These are phyloP conservation scores for Camelina laxa DNA, from an alignment of 345 rosid species.

Conservation along the genomic window DNA sequence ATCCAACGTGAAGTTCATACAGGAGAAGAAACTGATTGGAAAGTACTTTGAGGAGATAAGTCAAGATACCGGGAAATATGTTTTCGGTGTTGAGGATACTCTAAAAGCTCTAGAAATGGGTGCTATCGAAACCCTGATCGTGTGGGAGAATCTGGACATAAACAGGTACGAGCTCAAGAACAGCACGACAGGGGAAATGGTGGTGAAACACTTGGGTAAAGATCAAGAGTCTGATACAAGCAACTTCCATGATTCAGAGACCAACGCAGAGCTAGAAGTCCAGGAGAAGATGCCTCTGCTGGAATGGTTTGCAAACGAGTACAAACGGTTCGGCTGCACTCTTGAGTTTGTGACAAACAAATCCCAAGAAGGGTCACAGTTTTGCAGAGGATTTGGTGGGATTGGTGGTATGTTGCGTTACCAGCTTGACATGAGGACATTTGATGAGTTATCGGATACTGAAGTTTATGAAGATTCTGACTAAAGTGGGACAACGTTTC, in stretches of 20 bases:
- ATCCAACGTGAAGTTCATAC: constrained; percentile 92
- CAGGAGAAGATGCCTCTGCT: constrained; percentile 79
- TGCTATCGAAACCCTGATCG: constrained; percentile 87
- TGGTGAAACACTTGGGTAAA: constrained; percentile 73
- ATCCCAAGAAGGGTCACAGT: constrained; percentile 94
- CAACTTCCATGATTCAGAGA: constrained; percentile 70
- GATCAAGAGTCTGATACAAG: constrained; percentile 77
- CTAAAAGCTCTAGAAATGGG: constrained; percentile 87
- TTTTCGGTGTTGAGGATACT: constrained; percentile 88
- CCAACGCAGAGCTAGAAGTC: constrained; percentile 70
- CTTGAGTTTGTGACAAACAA: constrained; percentile 91
- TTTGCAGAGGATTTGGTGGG: constrained; percentile 94
- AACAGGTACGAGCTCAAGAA: constrained; percentile 71
- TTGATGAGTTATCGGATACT: constrained; percentile 77
- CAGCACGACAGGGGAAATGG: constrained; percentile 59
- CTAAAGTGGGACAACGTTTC: constrained; percentile 42
- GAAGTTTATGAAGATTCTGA: constrained; percentile 82
- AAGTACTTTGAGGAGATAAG: constrained; percentile 95
- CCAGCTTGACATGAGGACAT: constrained; percentile 87
- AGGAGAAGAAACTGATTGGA: constrained; percentile 84
- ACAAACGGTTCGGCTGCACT: constrained; percentile 79
- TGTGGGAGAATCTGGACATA: constrained; percentile 92
- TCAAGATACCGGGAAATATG: constrained; percentile 92
- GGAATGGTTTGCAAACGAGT: constrained; percentile 93
- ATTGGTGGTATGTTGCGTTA: constrained; percentile 92